These are phyloP conservation scores for Trichoderma atrobrunneum DNA, from an alignment of 2,329 filamentous ascomycete species.

Conservation along the genomic window DNA sequence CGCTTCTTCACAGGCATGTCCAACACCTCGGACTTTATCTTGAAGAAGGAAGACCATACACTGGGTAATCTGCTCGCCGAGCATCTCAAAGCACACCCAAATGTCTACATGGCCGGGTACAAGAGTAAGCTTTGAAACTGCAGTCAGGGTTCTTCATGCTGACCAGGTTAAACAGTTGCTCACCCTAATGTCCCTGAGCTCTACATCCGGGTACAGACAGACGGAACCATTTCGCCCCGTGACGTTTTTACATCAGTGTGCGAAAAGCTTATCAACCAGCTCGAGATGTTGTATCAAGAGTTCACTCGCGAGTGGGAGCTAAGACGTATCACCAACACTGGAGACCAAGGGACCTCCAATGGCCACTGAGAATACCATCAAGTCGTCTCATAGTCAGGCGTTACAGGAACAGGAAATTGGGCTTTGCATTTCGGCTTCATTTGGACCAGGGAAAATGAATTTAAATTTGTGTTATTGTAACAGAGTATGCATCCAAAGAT, in stretches of 20 bases:
- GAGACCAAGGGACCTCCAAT: slow-evolving; percentile 50
- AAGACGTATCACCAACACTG: slow-evolving; percentile 75
- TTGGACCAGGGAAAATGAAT: slow-evolving; percentile 3
- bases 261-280: slow-evolving; percentile 76
- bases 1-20: slow-evolving; percentile 62
- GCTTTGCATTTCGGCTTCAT: slow-evolving; percentile 18
- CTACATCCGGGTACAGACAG: slow-evolving; percentile 81
- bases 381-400: slow-evolving; percentile 24
- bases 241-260: slow-evolving; percentile 80
- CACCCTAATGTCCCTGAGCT: slow-evolving; percentile 62
- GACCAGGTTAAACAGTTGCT: slow-evolving; percentile 38
- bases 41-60: slow-evolving; percentile 97
- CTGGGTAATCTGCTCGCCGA: slow-evolving; percentile 85
- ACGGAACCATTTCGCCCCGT: slow-evolving; percentile 83
- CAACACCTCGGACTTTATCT: slow-evolving; percentile 90
- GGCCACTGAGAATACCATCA: slow-evolving; percentile 28
- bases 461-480: not conserved
- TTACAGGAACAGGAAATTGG: slow-evolving; percentile 22
- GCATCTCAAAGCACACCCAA: slow-evolving; percentile 77
- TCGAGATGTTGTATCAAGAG: slow-evolving; percentile 76
- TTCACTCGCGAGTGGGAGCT: slow-evolving; percentile 92
- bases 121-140: slow-evolving; percentile 58
- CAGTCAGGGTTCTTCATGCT: slow-evolving; percentile 32
- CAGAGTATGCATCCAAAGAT: not conserved
- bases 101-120: slow-evolving; percentile 90